A percentile compares a stretch with the other conserved stretches of the same genome.
These are phyloP conservation scores for Cryomyces minteri DNA, from an alignment of 495 filamentous ascomycete genomes.

Conservation along the genomic window DNA sequence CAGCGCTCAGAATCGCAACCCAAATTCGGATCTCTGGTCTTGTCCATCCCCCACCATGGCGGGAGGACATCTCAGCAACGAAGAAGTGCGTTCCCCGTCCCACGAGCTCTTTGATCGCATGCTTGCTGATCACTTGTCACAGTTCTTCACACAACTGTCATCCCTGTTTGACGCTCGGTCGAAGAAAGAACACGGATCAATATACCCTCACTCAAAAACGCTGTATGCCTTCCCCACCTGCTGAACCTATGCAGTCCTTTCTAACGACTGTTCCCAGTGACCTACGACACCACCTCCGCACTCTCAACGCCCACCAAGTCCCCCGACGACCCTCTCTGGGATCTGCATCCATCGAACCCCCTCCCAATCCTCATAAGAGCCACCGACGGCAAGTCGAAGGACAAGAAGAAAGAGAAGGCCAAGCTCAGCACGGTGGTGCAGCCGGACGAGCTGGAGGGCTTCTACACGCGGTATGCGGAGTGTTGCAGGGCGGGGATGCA, in stretches of 20 bases:
- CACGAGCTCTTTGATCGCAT: background rate
- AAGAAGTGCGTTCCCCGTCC: constrained; percentile 39
- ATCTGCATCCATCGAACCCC: constrained; percentile 35
- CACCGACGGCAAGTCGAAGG: constrained; percentile 50
- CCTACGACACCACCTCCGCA: constrained; percentile 6
- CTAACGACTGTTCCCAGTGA: constrained; percentile 5
- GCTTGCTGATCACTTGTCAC: constrained; percentile 7
- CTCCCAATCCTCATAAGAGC: constrained; percentile 68
- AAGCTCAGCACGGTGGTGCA: constrained; percentile 76
- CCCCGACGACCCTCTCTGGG: constrained; percentile 27
- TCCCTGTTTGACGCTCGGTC: constrained; percentile 53
- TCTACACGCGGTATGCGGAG: constrained; percentile 81
- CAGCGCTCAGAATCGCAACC: no score
- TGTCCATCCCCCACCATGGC: constrained; percentile 23
- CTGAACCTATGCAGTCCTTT: background rate
- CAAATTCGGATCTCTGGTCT: no score
- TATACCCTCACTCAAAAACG: constrained; percentile 79
- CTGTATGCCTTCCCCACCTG: constrained; percentile 22
- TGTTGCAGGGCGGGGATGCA: constrained; percentile 79
- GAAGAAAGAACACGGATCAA: constrained; percentile 50
- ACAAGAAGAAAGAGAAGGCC: constrained; percentile 35
- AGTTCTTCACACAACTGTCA: constrained; percentile 78
- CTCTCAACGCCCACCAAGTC: constrained; percentile 9
- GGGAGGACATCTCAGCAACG: constrained; percentile 41
- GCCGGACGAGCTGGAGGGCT: constrained; percentile 53